Evolutionary conservation across 2,329 filamentous ascomycete species (phyloP).

Genomic region (Colletotrichum cordylinicola): DNA sequence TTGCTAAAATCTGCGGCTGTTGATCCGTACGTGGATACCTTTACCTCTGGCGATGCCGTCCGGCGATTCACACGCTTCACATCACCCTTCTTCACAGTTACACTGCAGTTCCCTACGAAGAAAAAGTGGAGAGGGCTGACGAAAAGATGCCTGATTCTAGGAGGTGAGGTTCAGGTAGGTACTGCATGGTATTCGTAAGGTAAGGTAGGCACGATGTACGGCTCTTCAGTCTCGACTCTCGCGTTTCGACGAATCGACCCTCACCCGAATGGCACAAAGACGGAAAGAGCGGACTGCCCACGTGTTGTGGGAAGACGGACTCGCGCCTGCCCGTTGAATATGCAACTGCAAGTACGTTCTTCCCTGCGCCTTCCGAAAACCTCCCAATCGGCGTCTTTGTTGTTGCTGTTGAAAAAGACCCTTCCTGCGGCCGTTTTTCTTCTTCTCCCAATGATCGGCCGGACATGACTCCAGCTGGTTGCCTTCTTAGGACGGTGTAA

Average conservation of each 20-base stretch:
- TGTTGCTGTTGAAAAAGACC: neutral
- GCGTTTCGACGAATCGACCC: neutral
- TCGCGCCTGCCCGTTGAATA: neutral
- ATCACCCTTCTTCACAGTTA: neutral
- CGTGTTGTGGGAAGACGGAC: neutral
- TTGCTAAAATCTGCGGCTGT: neutral
- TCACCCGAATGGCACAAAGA: neutral
- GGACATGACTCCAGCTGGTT: slow-evolving; percentile 2
- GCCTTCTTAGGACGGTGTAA: neutral
- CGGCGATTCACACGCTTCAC: neutral
- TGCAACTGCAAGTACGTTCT: neutral
- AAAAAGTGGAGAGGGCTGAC: slow-evolving; percentile 12
- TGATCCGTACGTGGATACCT: neutral
- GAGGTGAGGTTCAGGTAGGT: neutral
- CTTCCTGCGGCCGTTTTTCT: neutral
- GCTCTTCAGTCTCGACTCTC: neutral
- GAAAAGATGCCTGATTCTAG: neutral
- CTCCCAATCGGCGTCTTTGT: neutral
- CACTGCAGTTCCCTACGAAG: neutral
- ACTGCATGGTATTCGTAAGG: neutral
- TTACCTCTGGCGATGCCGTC: too few species aligned
- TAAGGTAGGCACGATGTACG: neutral
- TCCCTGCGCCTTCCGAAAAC: neutral
- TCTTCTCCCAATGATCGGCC: slow-evolving; percentile 10
- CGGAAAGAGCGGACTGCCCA: neutral